A percentile compares a stretch with the other conserved stretches of the same genome.
These are phyloP conservation scores for Porcisia hertigi DNA, from an alignment of 208 protist species.

Conservation along the genomic window DNA sequence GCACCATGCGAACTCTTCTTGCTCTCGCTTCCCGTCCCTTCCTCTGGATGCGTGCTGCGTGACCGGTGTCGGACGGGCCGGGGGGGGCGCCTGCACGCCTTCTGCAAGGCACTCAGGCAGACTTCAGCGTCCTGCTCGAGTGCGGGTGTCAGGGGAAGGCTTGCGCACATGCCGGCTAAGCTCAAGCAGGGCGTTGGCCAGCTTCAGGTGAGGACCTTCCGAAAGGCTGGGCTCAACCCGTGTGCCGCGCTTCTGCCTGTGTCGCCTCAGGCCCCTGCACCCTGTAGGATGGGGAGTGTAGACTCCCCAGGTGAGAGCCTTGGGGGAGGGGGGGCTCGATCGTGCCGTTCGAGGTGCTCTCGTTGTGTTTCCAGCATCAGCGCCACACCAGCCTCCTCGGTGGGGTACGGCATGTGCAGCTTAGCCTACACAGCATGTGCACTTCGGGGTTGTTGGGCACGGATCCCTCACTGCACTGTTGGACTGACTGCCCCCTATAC, in stretches of 20 bases:
- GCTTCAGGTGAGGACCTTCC: neutral
- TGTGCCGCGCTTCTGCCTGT: neutral
- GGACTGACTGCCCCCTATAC: too few species aligned
- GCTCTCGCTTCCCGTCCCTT: neutral
- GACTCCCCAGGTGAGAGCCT: neutral
- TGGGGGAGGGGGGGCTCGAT: neutral
- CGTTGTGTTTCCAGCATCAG: neutral
- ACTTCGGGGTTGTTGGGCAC: neutral
- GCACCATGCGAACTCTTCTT: neutral
- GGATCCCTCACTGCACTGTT: too few species aligned
- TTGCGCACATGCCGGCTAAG: neutral
- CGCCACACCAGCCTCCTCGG: neutral
- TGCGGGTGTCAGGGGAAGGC: neutral
- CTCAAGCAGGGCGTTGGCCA: neutral
- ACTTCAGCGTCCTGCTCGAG: neutral
- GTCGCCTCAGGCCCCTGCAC: neutral
- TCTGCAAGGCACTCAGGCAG: neutral
- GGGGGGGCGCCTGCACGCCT: neutral
- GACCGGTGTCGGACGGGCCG: neutral
- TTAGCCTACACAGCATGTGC: neutral
- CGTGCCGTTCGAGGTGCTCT: neutral
- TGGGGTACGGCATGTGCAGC: neutral
- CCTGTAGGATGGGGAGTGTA: neutral
- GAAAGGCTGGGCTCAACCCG: neutral
- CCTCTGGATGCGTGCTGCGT: neutral